Evolutionary conservation across 768 basidiomycete species (phyloP).

Genomic region (Leucocoprinus sp.): DNA sequence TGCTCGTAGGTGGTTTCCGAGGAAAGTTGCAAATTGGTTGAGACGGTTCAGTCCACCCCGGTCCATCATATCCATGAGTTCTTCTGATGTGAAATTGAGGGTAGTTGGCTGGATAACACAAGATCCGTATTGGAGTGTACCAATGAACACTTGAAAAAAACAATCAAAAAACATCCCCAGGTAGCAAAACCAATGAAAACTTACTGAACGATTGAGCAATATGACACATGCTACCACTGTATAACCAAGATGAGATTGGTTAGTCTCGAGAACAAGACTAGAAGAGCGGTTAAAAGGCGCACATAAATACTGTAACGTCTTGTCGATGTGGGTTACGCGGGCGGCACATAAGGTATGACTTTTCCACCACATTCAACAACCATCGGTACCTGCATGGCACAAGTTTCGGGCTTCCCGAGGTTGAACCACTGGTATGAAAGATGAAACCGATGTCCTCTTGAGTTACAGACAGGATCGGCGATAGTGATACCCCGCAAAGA

Average conservation of each 20-base stretch:
- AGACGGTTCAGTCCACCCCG: constrained; percentile 64
- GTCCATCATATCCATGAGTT: constrained; percentile 64
- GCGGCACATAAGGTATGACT: constrained; percentile 44
- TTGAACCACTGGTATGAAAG: constrained; percentile 78
- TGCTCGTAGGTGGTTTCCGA: constrained; percentile 53
- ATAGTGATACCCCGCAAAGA: constrained; percentile 24
- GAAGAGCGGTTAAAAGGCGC: constrained; percentile 23
- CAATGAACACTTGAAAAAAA: constrained; percentile 53
- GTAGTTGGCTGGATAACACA: constrained; percentile 66
- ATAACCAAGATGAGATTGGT: constrained; percentile 27
- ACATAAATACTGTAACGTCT: constrained; percentile 73
- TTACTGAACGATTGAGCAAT: constrained; percentile 71
- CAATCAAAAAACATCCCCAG: constrained; percentile 17
- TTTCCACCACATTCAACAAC: constrained; percentile 53
- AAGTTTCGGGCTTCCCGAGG: constrained; percentile 77
- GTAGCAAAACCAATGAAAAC: constrained; percentile 29
- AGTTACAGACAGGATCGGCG: constrained; percentile 24
- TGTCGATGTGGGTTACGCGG: constrained; percentile 43
- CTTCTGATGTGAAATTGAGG: constrained; percentile 56
- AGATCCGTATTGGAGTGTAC: constrained; percentile 61
- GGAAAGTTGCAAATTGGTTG: constrained; percentile 67
- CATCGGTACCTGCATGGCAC: constrained; percentile 64
- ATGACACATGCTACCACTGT: constrained; percentile 79
- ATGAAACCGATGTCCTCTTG: constrained; percentile 48
- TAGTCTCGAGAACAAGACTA: constrained; percentile 14